These are phyloP conservation scores for Dothideomycetes sp. DNA, from an alignment of 2,329 filamentous ascomycete species.

Conservation along the genomic window DNA sequence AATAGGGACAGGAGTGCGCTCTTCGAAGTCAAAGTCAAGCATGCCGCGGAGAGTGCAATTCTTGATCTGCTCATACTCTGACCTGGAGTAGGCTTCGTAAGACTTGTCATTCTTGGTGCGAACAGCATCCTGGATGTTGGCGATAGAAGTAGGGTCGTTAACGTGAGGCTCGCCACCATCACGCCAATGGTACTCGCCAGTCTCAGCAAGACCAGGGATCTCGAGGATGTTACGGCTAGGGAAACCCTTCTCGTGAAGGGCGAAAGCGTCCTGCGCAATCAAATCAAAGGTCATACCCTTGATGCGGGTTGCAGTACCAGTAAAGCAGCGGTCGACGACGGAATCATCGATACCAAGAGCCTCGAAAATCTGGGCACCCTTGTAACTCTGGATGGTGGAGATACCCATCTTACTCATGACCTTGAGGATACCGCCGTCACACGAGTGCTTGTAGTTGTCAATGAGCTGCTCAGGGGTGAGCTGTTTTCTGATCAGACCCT, in stretches of 20 bases:
- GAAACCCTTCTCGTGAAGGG: slow-evolving; percentile 89
- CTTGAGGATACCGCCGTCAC: slow-evolving; percentile 91
- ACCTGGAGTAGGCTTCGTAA: slow-evolving; percentile 88
- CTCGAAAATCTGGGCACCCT: slow-evolving; percentile 96
- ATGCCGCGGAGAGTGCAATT: slow-evolving; percentile 88
- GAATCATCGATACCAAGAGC: slow-evolving; percentile 85
- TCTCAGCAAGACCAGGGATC: slow-evolving; percentile 75
- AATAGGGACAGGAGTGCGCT: slow-evolving; percentile 74
- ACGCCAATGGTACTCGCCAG: slow-evolving; percentile 96
- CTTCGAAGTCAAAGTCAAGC: slow-evolving; percentile 92
- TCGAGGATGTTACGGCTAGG: slow-evolving; percentile 68
- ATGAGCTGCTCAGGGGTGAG: slow-evolving; percentile 73
- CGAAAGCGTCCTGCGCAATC: slow-evolving; percentile 89
- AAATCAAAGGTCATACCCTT: slow-evolving; percentile 88
- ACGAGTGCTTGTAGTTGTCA: slow-evolving; percentile 93
- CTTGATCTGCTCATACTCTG: slow-evolving; percentile 94
- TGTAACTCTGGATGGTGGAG: slow-evolving; percentile 90
- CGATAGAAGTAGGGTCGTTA: slow-evolving; percentile 90
- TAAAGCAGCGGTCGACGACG: slow-evolving; percentile 90
- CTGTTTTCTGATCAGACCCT: slow-evolving; percentile 86
- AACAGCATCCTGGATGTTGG: slow-evolving; percentile 93
- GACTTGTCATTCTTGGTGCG: slow-evolving; percentile 97
- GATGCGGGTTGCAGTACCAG: slow-evolving; percentile 87
- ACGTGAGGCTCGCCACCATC: slow-evolving; percentile 92
- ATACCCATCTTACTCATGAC: slow-evolving; percentile 99